Conservation (phyloP, 169 alveolate genomes). For the Eimeria tenella region DNA sequence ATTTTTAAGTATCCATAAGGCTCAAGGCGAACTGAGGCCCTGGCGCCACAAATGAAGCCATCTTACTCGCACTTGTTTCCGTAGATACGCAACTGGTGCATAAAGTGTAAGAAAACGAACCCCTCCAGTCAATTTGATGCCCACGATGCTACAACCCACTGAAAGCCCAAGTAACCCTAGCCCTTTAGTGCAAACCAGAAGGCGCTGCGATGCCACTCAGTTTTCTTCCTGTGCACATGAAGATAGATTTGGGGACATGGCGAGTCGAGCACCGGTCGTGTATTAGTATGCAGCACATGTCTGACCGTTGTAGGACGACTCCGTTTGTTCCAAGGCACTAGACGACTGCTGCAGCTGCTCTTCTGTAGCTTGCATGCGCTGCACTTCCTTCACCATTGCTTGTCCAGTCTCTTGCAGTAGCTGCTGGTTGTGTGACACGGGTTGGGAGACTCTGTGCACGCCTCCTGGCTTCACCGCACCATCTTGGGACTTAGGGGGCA, state of each 20-base stretch:
- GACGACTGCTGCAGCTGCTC: constrained; percentile 77
- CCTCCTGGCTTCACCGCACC: constrained; percentile 21
- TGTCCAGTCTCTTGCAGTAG: constrained; percentile 74
- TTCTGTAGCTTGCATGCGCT: constrained; percentile 77
- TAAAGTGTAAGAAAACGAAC: not conserved
- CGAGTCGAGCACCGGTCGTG: not conserved
- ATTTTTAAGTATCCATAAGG: not conserved
- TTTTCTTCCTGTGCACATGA: not conserved
- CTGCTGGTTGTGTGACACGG: constrained; percentile 57
- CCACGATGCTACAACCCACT: too few species aligned
- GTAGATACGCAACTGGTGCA: not conserved
- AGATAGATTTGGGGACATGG: not conserved
- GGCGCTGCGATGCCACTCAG: not conserved
- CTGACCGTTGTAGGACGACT: constrained; percentile 77
- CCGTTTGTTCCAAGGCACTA: constrained; percentile 73
- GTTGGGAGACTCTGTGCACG: constrained; percentile 6
- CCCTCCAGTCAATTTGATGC: too few species aligned
- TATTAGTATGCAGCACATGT: constrained; percentile 29
- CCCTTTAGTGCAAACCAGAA: not conserved
- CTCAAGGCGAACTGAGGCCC: not conserved
- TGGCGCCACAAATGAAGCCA: not conserved
- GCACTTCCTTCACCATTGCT: constrained; percentile 73
- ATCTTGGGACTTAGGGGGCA: not conserved
- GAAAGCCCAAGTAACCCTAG: too few species aligned
- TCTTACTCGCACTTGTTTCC: not conserved